Base-by-base conservation (phyloP, 108 stramenopile genomes). In the Cyclotella sp. region DNA sequence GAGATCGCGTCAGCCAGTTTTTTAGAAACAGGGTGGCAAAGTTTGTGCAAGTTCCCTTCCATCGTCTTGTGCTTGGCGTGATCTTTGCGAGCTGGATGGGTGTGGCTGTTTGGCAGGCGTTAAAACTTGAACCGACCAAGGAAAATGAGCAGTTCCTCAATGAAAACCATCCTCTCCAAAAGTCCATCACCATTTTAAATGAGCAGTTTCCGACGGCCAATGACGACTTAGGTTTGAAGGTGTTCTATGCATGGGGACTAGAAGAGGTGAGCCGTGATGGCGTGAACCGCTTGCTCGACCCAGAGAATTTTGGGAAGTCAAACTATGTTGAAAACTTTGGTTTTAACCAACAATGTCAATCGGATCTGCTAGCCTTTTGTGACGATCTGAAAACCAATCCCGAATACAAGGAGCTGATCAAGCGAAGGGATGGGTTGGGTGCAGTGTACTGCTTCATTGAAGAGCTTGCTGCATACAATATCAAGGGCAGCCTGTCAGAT, bases 131-230 rank as follows among this genome's bases (percentile, higher is more conserved):
- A 75, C 62, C 84, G 3, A 82, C 81, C 15, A 77, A 83, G 60
- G 73, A 76, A 29, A 73, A 82, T 18, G 87, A 87, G 57, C 87
- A 87, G 45, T 75, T 82, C 27, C 51, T 87, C 19, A 53, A 66
- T 63, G 77, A 83, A 47, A 58, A 87, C 39, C 84, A 87, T 60
- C 87, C 87, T 16, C 72, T 87, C 2, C 87, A 87, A 57, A 85
- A 78, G 59, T 70, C 77, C 15, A 49, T 83, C 19, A 79, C 81
- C 14, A 87, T 87, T 68, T 63, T 85, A 18, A 70, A 70, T 42
- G 61, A 76, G 46, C 57, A 76, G 52, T 87, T 76, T 24, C 59
- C 68, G 27, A 77, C 68, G 7, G 84, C 87, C 0, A 58, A 79
- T 44, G 76, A 85, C 34, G 87, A 87, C 72, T 22, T 68, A 26